Evolutionary conservation across 23 red algal species (phyloP).

Genomic region (Gracilaria domingensis): DNA sequence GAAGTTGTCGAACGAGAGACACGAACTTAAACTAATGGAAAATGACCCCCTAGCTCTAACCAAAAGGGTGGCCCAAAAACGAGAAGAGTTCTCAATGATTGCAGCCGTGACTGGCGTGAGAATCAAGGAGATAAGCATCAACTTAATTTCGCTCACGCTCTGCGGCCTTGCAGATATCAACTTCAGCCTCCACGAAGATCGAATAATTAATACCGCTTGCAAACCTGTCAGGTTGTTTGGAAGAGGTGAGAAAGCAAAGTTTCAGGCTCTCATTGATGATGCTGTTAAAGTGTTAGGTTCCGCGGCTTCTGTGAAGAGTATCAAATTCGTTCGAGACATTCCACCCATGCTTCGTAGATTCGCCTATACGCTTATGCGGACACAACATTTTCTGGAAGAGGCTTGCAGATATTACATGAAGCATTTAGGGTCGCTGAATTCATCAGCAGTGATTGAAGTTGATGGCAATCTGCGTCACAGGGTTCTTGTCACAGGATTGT

Average conservation of each 20-base stretch:
- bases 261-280: slow-evolving; percentile 1
- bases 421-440: background rate
- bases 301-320: background rate
- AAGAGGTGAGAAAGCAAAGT: background rate
- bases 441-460: background rate
- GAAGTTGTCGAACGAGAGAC: background rate
- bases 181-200: slow-evolving; percentile 39
- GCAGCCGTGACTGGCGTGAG: slow-evolving; percentile 3
- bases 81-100: slow-evolving; percentile 15
- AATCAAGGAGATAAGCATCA: slow-evolving; percentile 1
- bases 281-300: background rate
- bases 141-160: slow-evolving; percentile 12
- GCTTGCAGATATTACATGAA: slow-evolving; percentile 23
- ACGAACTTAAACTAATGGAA: background rate
- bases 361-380: slow-evolving; percentile 7
- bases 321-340: slow-evolving; percentile 33
- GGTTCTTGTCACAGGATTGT: slow-evolving; percentile 1
- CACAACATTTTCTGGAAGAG: slow-evolving; percentile 19
- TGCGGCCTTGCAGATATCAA: background rate
- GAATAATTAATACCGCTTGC: slow-evolving; percentile 28
- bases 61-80: background rate
- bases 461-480: background rate
- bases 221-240: slow-evolving; percentile 20
- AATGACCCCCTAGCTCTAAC: background rate
- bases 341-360: slow-evolving; percentile 11